Base-by-base conservation (phyloP, 768 basidiomycete genomes). In the Hydnomerulius pinastri region DNA sequence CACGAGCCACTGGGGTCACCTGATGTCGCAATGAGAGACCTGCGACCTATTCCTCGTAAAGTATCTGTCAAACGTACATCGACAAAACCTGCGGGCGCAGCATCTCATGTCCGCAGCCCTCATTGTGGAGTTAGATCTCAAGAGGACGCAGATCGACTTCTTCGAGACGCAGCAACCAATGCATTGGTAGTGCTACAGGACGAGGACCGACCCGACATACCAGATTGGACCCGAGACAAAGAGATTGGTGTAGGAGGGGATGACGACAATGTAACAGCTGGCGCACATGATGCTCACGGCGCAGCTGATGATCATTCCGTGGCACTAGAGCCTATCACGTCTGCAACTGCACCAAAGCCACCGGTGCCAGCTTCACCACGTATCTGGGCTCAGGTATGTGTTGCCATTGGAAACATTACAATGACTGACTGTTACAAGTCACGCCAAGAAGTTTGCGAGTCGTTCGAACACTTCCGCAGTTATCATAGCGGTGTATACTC, bases 401-500 rank as follows among this genome's bases (percentile, higher is more conserved):
- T 36, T 43, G 36, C 24, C n/a, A 37, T 13, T 21, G 2, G 10
- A 21, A 3, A 36, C 6, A n/a, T 32, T 36, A 10, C 24, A 12
- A 23, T n/a, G 11, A 12, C 47, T 56, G 12, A 53, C 44, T 13
- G 11, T 55, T 37, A 17, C 43, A 46, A 91, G 89, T 86, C 88
- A 21, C 81, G 90, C 35, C 89, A 91, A 69, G 90, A 92, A 69
- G 77, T 92, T 2, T 92, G 90, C 70, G 90, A 92, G 65, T 79
- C 85, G 4, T 81, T 86, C 41, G 81, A 84, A 18, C 85, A 82
- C 58, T 80, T 80, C 59, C 69, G 74, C 25, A 84, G 80, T 55
- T 92, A 89, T 62, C 90, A 93, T 66, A 73, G 87, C 10, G 90
- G 90, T 7, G 90, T 93, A 5, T 92, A 92, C 64, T 80, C 77